phyloP scores from a whole-genome alignment of 2,329 filamentous ascomycete genomes.

The Penicillium hordei region DNA sequence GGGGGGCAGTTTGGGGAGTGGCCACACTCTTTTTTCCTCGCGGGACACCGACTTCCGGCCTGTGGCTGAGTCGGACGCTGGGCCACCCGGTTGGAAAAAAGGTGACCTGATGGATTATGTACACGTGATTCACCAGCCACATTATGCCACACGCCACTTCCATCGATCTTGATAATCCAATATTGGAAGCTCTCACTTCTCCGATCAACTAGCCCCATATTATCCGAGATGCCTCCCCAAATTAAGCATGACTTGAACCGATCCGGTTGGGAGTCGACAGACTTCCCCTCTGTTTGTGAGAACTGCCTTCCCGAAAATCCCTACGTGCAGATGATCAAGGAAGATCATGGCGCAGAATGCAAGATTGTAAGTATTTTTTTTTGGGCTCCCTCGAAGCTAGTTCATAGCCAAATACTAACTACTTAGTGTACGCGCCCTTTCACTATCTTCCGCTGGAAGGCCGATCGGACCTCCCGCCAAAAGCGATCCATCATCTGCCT shows the following conservation, averaged over 20 bases:
- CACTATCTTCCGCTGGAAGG: conserved; percentile 92
- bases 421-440: conserved; percentile 81
- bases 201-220: not conserved
- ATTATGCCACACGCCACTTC: conserved; percentile 16
- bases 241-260: conserved; percentile 96
- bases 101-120: conserved; percentile 13
- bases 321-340: conserved; percentile 98
- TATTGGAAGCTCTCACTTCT: conserved; percentile 1
- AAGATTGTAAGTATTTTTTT: conserved; percentile 54
- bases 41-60: conserved; percentile 18
- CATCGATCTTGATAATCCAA: conserved; percentile 11
- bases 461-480: conserved; percentile 84
- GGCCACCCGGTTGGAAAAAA: conserved; percentile 9
- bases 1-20: conserved; percentile 1
- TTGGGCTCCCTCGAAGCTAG: not conserved
- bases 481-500: conserved; percentile 95
- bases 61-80: conserved; percentile 23
- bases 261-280: conserved; percentile 83
- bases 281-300: conserved; percentile 63
- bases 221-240: conserved; percentile 66
- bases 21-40: conserved; percentile 5
- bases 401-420: conserved; percentile 9
- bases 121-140: conserved; percentile 14
- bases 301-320: conserved; percentile 94
- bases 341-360: conserved; percentile 88